These are phyloP conservation scores for Butyriboletus loyo DNA, from an alignment of 768 basidiomycete genomes.

Conservation along the genomic window DNA sequence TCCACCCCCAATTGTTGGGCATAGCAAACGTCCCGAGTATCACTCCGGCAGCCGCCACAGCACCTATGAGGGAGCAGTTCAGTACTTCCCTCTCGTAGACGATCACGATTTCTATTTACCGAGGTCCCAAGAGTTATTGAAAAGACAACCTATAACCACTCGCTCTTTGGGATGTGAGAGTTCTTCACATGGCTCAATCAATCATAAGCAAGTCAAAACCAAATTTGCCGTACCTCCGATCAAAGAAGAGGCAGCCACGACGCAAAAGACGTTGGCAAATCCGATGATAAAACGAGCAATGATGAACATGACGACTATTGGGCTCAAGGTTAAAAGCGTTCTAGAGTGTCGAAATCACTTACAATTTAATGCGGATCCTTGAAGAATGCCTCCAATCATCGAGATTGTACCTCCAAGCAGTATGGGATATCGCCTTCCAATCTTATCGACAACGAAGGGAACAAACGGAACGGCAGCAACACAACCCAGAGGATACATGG, in stretches of 20 bases:
- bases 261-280: constrained; percentile 7
- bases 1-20: constrained; percentile 59
- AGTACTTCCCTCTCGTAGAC: no score
- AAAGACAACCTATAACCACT: constrained; percentile 11
- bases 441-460: constrained; percentile 5
- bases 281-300: constrained; percentile 19
- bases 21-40: constrained; percentile 67
- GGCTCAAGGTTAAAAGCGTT: neutral
- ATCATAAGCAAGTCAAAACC: no score
- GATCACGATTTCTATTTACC: constrained; percentile 1
- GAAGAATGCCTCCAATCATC: constrained; percentile 13
- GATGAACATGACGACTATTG: constrained; percentile 13
- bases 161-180: constrained; percentile 25
- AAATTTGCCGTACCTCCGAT: constrained; percentile 14
- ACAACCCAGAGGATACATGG: constrained; percentile 61
- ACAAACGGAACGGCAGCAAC: constrained; percentile 49
- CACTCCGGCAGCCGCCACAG: constrained; percentile 41
- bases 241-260: constrained; percentile 21
- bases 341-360: neutral
- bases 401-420: constrained; percentile 7
- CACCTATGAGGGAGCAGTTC: constrained; percentile 6
- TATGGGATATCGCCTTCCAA: constrained; percentile 17
- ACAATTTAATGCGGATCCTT: constrained; percentile 16
- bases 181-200: constrained; percentile 3
- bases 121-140: constrained; percentile 5